Base-by-base conservation (phyloP, 2,329 filamentous ascomycete species). In the Coleophoma eucalyptorum region DNA sequence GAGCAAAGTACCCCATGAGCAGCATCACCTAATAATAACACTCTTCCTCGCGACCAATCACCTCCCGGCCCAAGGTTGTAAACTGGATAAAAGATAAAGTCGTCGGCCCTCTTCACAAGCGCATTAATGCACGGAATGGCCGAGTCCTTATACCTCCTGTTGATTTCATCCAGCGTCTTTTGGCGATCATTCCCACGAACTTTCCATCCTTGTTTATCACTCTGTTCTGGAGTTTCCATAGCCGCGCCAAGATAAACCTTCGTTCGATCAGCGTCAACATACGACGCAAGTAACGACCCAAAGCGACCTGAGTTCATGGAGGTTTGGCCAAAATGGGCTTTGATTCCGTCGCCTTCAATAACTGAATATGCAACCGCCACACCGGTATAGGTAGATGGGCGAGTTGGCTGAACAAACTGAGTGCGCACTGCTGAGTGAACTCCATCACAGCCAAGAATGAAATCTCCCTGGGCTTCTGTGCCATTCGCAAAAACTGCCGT, bases 401-500 rank as follows among this genome's bases (percentile, higher is more conserved):
- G 32, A 19, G 21, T 44, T 0, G 56, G 49, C 16, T 58, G 51
- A 13, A 59, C 52, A 51, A 58, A 62, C 19, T 56, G 43, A 4
- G 20, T 41, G 2, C 65, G 58, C 12, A 67, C 58, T 2, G 57
- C 55, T 2, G 65, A 67, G 50, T 67, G 65, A 32, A 68, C 62
- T 13, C 67, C 67, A 50, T 69, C 66, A 48, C 61, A 62, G 2
- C 60, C 66, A 15, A 68, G 52, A 6, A 69, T 52, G n/a, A 68
- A 50, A 50, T 66, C 60, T 3, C 55, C 61, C 4, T 49, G 54
- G 6, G 49, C 50, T 13, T 50, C 48, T 3, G 43, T 57, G 7
- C 62, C 63, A 50, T 66, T 61, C 15, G 51, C 52, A 43, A 69
- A 68, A 0, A 32, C 49, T 1, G 65, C 59, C 3, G 48, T 53